Conservation (phyloP, 768 basidiomycete genomes). For the Cystobasidium onofrii region DNA sequence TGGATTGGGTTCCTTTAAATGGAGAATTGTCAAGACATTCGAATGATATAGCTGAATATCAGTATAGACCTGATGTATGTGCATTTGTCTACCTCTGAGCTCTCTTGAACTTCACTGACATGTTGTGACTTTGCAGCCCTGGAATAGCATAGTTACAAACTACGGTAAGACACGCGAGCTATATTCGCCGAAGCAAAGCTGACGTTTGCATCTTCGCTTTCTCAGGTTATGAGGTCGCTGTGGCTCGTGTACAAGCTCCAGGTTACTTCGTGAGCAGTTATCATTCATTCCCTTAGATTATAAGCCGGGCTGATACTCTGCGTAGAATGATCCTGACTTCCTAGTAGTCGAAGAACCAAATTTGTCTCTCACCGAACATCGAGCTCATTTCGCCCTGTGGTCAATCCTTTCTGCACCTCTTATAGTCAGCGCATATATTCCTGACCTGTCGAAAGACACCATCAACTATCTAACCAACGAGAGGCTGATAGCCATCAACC, state of each 20-base stretch:
- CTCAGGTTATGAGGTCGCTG: neutral
- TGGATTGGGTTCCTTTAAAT: conserved; percentile 23
- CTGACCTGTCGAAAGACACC: neutral
- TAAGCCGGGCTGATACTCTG: no score
- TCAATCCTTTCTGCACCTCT: conserved; percentile 12
- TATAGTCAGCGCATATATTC: conserved; percentile 19
- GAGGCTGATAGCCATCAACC: conserved; percentile 5
- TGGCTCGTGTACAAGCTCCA: conserved; percentile 6
- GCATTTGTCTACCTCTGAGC: neutral
- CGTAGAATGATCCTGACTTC: conserved; percentile 19
- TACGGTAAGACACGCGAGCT: no score
- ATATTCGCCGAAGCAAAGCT: no score
- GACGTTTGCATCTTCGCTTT: no score
- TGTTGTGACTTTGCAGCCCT: conserved; percentile 11
- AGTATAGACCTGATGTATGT: conserved; percentile 20
- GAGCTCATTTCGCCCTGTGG: conserved; percentile 10
- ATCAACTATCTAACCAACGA: conserved; percentile 18
- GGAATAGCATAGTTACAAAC: conserved; percentile 16
- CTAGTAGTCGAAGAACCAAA: conserved; percentile 12
- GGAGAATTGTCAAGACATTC: conserved; percentile 20
- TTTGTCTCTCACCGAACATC: neutral
- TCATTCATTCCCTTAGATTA: no score
- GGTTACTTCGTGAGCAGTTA: conserved; percentile 7
- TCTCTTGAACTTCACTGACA: neutral
- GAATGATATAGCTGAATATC: conserved; percentile 21